Evolutionary conservation across 345 rosid species (phyloP), one percentile per base, ranked within the genome.

Genomic region (Leavenworthia alabamica): DNA sequence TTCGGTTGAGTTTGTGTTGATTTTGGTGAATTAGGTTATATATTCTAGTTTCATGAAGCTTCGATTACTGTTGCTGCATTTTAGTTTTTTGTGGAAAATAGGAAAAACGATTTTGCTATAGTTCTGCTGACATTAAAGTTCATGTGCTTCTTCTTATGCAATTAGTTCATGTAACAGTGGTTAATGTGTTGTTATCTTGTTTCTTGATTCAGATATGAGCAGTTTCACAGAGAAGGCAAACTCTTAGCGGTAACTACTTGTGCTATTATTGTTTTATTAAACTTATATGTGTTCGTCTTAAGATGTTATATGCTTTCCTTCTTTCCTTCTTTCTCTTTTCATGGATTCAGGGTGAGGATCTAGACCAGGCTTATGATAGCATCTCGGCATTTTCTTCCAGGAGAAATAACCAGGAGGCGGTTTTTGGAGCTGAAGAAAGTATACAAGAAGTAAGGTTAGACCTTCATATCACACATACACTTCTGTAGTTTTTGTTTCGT

Each of bases 351-450:
- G 96, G 99, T 3, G 94, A 84, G 36, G 99, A 93, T 71, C 80
- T 93, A 75, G 99, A 93, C 44, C 89, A 76, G 61, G 99, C 99
- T 32, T 93, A 75, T 66, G 99, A 84, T 73, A 93, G 97, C 75
- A 89, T 93, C 58, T 93, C 97, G 7, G 92, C 94, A 10, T 93
- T 93, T 74, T 87, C 97, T 11, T 80, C 90, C 1, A 70, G 96
- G 74, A 81, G 86, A 65, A 94, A 87, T 68, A 73, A 89, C 50
- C 94, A 89, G 76, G 99, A 89, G 74, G 96, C 89, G 0, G 96
- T 89, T 59, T 93, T 93, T 57, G 97, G 99, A 37, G 83, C 97
- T 1, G 95, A 87, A 78, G 99, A 87, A 80, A 82, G 88, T 47
- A 37, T 82, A 57, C 84, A 87, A 76, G 99, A 89, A 69, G 82